These are phyloP conservation scores for Phytophthora hybrid DNA, from an alignment of 352 stramenopile species.

Conservation along the genomic window DNA sequence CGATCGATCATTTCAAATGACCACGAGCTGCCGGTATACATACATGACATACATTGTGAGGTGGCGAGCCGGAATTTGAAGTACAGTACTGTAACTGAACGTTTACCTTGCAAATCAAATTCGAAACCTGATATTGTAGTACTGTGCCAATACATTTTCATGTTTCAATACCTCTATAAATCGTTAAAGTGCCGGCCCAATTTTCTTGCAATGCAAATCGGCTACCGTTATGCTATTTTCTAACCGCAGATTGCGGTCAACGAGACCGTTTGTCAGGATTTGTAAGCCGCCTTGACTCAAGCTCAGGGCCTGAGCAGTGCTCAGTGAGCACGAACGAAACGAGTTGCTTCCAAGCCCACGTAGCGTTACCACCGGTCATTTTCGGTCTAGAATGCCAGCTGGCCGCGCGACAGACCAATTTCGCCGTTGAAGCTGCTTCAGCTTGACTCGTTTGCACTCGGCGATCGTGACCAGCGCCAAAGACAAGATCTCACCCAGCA, in stretches of 20 bases:
- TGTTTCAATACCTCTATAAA: neutral
- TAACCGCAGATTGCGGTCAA: neutral
- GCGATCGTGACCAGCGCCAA: slow-evolving; percentile 24
- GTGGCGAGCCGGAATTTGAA: slow-evolving; percentile 11
- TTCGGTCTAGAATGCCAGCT: slow-evolving; percentile 9
- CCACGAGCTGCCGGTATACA: slow-evolving; percentile 10
- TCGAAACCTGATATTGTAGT: neutral
- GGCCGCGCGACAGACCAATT: slow-evolving; percentile 4
- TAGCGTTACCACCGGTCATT: neutral
- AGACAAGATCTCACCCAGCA: slow-evolving; percentile 33
- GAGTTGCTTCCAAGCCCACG: neutral
- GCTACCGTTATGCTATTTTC: neutral
- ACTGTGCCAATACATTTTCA: too few relatives aligned
- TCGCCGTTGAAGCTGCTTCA: slow-evolving; percentile 30
- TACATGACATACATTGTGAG: too few relatives aligned
- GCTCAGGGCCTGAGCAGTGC: neutral
- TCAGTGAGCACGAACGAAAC: neutral
- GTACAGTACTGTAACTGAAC: slow-evolving; percentile 4
- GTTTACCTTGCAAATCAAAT: neutral
- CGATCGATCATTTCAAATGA: slow-evolving; percentile 18
- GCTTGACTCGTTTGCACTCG: slow-evolving; percentile 15
- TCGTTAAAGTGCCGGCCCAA: neutral
- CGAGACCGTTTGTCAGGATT: neutral
- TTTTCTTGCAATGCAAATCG: neutral
- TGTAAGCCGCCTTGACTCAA: neutral